Evolutionary conservation across 768 basidiomycete species (phyloP), one percentile per base, ranked within the genome.

Genomic region (Ramaria sp.): DNA sequence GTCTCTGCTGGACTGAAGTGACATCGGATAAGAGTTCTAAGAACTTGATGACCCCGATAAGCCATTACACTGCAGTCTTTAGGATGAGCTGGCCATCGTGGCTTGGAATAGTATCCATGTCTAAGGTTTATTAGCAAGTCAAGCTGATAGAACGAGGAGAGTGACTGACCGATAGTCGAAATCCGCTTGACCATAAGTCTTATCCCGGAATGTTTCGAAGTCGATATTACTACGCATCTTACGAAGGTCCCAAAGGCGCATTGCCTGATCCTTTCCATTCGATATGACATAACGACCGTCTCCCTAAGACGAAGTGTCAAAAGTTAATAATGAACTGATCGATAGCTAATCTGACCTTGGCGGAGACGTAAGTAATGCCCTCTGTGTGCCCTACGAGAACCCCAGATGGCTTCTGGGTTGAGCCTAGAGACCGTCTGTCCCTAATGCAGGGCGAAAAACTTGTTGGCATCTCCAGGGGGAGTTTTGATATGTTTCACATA

Each of bases 361-460:
- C 86, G 34, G 91, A 87, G 13, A 96, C 92, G 61, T 91, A 90
- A 5, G 95, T 93, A 57, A 97, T 87, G 42, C 95, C 91, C 64
- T 98, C 94, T 0, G 92, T 96, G 61, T 98, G 95, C 0, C 96
- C 96, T 43, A 95, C 84, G 13, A 98, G 76, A 1, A 95, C 88
- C 20, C 95, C 96, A 3, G 92, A 92, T 9, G 96, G 92, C 63
- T 88, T 91, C 48, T 73, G 68, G 13, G 71, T 71, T 12, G 71
- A 70, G 10, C 72, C 71, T 10, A 80, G 61, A 0, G 77, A 80
- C 45, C 77, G 72, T 49, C 77, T 73, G 61, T 79, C 77, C 80
- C 81, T 82, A 33, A 19, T 45, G n/a, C 7, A 50, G 27, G 38
- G 20, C 10, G 13, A 24, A 57, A n/a, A 41, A 33, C 42, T 15